A percentile compares a stretch with the other conserved stretches of the same genome.
phyloP scores from a whole-genome alignment of 2,329 filamentous ascomycete genomes.

The Exserohilum rostratum region DNA sequence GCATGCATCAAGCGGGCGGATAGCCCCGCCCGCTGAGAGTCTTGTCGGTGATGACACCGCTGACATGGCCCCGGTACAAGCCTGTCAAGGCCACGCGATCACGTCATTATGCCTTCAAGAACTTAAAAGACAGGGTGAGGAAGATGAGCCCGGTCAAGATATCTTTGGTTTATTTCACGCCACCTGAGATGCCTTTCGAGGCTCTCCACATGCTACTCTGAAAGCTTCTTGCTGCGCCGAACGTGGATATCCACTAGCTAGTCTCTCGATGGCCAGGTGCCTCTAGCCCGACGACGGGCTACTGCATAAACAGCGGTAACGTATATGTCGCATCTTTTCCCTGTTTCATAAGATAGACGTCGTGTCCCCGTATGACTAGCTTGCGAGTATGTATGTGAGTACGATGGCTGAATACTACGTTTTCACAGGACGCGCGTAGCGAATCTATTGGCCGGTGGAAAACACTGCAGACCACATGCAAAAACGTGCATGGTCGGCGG shows the following conservation, averaged over 20 bases:
- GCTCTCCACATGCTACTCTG: background rate
- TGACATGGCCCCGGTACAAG: constrained; percentile 16
- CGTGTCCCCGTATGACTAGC: background rate
- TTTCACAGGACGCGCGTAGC: background rate
- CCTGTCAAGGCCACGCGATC: background rate
- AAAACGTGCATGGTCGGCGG: background rate
- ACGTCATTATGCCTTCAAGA: constrained; percentile 1
- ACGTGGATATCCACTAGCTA: background rate
- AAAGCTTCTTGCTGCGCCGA: background rate
- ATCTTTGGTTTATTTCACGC: background rate
- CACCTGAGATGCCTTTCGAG: too few relatives aligned
- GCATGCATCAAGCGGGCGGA: constrained; percentile 15
- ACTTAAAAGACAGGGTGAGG: background rate
- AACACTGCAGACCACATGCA: constrained; percentile 1
- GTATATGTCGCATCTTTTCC: background rate
- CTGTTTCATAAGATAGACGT: background rate
- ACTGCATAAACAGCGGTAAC: background rate
- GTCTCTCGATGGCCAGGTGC: background rate
- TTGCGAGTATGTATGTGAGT: background rate
- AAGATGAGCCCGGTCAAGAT: background rate
- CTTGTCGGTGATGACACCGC: constrained; percentile 13
- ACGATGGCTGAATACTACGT: background rate
- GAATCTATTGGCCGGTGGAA: background rate
- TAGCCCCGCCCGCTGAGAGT: constrained; percentile 17
- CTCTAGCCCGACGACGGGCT: constrained; percentile 3